phyloP scores from a whole-genome alignment of 768 basidiomycete genomes.

The Mycena chlorophos region DNA sequence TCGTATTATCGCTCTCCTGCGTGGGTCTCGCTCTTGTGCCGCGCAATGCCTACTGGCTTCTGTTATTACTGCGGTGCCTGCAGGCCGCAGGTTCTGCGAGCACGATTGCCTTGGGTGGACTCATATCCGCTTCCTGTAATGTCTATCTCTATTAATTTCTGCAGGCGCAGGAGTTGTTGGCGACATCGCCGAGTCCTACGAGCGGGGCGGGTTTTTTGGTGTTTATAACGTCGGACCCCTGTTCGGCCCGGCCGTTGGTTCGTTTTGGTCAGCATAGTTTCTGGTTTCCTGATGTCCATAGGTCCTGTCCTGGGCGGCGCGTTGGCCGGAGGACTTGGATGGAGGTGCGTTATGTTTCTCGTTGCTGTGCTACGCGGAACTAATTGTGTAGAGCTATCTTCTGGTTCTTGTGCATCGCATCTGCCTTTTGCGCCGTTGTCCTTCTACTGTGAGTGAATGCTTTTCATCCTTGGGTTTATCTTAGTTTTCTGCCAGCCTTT shows the following conservation, averaged over 20 bases:
- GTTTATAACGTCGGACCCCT: conserved; percentile 65
- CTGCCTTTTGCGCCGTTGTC: conserved; percentile 45
- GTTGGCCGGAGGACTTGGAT: conserved; percentile 57
- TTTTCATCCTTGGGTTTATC: conserved; percentile 20
- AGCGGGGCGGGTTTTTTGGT: conserved; percentile 76
- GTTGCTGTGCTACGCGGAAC: conserved; percentile 10
- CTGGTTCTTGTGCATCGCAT: conserved; percentile 58
- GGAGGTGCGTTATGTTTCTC: conserved; percentile 47
- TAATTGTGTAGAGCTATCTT: conserved; percentile 59
- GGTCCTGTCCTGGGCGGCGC: conserved; percentile 62
- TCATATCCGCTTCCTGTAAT: background rate
- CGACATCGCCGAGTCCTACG: conserved; percentile 71
- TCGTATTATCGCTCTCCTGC: conserved; percentile 65
- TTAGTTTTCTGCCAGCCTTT: conserved; percentile 39
- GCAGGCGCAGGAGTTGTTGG: conserved; percentile 75
- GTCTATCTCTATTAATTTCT: background rate
- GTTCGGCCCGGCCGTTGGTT: conserved; percentile 65
- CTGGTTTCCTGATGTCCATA: no score
- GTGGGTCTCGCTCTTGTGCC: conserved; percentile 57
- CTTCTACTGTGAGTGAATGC: conserved; percentile 42
- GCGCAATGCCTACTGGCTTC: conserved; percentile 68
- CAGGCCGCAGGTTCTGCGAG: conserved; percentile 82
- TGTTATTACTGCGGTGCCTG: conserved; percentile 73
- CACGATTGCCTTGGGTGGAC: conserved; percentile 68
- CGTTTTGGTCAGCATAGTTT: no score